Percentiles rank a stretch among this genome's conserved stretches.
Conservation (phyloP, 164 flowering plant genomes). For the Sextonia rubra region DNA sequence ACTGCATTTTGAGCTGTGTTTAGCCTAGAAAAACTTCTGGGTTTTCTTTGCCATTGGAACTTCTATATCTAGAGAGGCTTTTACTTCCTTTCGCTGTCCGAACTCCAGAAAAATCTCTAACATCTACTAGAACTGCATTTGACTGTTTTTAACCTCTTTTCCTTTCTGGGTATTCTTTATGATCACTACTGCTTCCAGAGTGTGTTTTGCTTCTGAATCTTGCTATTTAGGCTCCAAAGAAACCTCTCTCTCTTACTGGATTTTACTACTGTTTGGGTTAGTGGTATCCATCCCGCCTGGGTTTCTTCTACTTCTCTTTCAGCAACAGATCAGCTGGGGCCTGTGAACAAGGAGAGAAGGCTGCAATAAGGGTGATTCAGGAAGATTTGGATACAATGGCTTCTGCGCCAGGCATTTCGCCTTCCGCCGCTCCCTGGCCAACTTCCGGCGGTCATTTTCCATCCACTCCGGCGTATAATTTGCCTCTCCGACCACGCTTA, state of each 20-base stretch:
- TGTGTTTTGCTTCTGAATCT: background rate
- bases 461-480: conserved; percentile 27
- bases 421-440: conserved; percentile 43
- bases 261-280: conserved; percentile 13
- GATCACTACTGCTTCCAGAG: too few species aligned
- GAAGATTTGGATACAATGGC: conserved; percentile 13
- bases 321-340: conserved; percentile 42
- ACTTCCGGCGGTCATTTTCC: conserved; percentile 44
- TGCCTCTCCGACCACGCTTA: conserved; percentile 9
- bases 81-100: background rate
- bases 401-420: conserved; percentile 27
- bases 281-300: conserved; percentile 85
- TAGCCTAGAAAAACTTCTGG: background rate
- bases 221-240: background rate
- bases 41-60: background rate
- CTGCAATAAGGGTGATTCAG: conserved; percentile 47
- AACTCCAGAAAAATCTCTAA: background rate
- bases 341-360: conserved; percentile 53
- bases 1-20: too few species aligned
- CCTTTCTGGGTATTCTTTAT: conserved; percentile 2
- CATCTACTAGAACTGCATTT: background rate
- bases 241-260: background rate
- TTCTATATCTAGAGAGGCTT: background rate
- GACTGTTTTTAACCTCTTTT: background rate
- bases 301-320: conserved; percentile 81